phyloP scores from a whole-genome alignment of 352 stramenopile genomes.

The Phytophthora constricta region DNA sequence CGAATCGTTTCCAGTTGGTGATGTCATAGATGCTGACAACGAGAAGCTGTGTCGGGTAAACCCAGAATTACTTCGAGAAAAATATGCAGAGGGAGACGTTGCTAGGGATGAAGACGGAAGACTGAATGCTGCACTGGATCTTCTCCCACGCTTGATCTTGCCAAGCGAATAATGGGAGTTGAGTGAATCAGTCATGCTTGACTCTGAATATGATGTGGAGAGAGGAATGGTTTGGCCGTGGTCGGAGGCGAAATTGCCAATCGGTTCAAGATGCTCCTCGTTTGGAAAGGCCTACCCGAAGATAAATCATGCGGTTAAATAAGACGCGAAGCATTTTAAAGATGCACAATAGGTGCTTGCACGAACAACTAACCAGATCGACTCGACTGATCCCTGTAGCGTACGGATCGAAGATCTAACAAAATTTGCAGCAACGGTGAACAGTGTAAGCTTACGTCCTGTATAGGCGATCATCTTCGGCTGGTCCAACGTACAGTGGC shows the following conservation, averaged over 20 bases:
- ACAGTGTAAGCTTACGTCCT: neutral
- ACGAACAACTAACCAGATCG: slow-evolving; percentile 52
- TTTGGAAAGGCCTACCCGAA: slow-evolving; percentile 70
- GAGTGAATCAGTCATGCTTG: slow-evolving; percentile 52
- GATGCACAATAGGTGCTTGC: neutral
- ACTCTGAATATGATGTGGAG: slow-evolving; percentile 62
- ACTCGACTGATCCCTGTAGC: slow-evolving; percentile 73
- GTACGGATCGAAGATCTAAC: slow-evolving; percentile 83
- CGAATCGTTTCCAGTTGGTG: slow-evolving; percentile 35
- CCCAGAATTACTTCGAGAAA: slow-evolving; percentile 35
- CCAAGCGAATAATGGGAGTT: slow-evolving; percentile 72
- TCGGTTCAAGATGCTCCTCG: slow-evolving; percentile 82
- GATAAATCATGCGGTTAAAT: neutral
- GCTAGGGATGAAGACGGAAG: slow-evolving; percentile 41
- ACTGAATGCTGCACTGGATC: slow-evolving; percentile 52
- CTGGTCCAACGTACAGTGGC: slow-evolving; percentile 48
- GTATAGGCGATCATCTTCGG: neutral
- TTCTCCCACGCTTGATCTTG: slow-evolving; percentile 69
- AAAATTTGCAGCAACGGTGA: neutral
- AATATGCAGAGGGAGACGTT: slow-evolving; percentile 30
- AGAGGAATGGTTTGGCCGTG: slow-evolving; percentile 76
- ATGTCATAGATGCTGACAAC: slow-evolving; percentile 29
- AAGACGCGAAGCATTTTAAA: neutral
- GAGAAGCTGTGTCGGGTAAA: slow-evolving; percentile 46
- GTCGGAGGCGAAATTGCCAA: slow-evolving; percentile 74